These are phyloP conservation scores for Artemisia annua DNA, from an alignment of 129 eudicot species.

Conservation along the genomic window DNA sequence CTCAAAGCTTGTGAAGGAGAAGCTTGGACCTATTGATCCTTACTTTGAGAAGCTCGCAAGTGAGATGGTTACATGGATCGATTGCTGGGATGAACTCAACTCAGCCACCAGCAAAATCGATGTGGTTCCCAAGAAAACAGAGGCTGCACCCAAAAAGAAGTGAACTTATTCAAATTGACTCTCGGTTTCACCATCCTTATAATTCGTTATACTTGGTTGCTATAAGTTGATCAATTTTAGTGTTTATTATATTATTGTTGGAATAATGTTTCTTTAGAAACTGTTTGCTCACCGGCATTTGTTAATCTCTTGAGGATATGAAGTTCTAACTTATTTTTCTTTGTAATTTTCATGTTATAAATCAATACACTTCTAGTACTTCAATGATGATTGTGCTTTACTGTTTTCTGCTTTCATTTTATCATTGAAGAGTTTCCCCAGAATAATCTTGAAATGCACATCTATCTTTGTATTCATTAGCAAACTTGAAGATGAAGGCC, in stretches of 20 bases:
- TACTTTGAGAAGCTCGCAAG: constrained; percentile 62
- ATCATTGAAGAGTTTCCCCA: background rate
- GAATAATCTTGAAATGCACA: constrained; percentile 17
- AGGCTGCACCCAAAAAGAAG: constrained; percentile 35
- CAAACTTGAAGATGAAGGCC: too few relatives aligned
- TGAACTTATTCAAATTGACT: constrained; percentile 9
- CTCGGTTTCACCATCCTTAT: constrained; percentile 11
- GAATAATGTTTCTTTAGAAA: constrained; percentile 38
- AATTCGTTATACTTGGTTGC: constrained; percentile 27
- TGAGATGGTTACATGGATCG: constrained; percentile 81
- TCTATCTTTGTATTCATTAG: background rate
- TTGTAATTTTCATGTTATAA: constrained; percentile 13
- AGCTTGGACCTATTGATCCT: constrained; percentile 54
- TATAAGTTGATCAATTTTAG: constrained; percentile 21
- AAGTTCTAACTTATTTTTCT: constrained; percentile 22
- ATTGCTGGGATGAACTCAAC: constrained; percentile 69
- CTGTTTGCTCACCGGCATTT: constrained; percentile 26
- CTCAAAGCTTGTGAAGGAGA: constrained; percentile 63
- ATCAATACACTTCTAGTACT: constrained; percentile 7
- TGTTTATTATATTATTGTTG: constrained; percentile 21
- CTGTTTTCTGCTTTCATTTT: background rate
- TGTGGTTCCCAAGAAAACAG: constrained; percentile 20
- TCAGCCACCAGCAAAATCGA: constrained; percentile 26
- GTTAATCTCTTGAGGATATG: constrained; percentile 21
- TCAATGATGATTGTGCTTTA: constrained; percentile 4